These are phyloP conservation scores for Colletotrichum filicis DNA, from an alignment of 2,329 filamentous ascomycete species.

Conservation along the genomic window DNA sequence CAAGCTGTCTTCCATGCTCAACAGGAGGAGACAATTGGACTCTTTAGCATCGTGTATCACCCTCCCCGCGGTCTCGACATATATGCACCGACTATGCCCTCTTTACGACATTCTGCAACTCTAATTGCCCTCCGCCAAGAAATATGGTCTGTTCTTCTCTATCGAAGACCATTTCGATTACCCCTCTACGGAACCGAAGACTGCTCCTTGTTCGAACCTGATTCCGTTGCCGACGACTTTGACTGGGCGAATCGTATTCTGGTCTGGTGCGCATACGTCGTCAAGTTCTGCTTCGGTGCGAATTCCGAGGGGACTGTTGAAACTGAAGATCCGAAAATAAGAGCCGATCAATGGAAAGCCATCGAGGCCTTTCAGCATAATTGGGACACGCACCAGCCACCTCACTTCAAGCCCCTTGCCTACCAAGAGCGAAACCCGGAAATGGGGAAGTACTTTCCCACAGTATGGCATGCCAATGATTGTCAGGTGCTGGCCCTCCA, in stretches of 20 bases:
- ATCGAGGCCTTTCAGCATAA: constrained; percentile 56
- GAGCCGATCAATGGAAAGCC: constrained; percentile 51
- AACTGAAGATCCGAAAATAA: constrained; percentile 42
- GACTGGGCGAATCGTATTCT: constrained; percentile 71
- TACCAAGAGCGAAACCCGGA: constrained; percentile 47
- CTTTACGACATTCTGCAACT: constrained; percentile 4
- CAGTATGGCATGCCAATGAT: constrained; percentile 47
- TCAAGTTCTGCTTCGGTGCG: constrained; percentile 69
- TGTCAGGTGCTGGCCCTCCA: constrained; percentile 14
- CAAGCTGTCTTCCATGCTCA: constrained; percentile 18
- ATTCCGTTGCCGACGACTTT: constrained; percentile 54
- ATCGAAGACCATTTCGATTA: constrained; percentile 10
- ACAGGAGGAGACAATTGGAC: constrained; percentile 10
- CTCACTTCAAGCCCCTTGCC: constrained; percentile 66
- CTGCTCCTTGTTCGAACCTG: constrained; percentile 11
- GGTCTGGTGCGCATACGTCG: constrained; percentile 70
- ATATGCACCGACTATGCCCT: constrained; percentile 7
- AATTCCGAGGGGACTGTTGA: not conserved
- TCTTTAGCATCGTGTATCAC: constrained; percentile 10
- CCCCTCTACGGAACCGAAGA: constrained; percentile 13
- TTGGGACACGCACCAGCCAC: constrained; percentile 60
- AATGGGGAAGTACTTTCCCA: constrained; percentile 61
- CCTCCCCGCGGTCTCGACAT: not conserved
- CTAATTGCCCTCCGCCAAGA: constrained; percentile 16
- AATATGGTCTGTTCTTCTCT: constrained; percentile 23